These are phyloP conservation scores for Syzygium grande DNA, from an alignment of 345 rosid species.

Conservation along the genomic window DNA sequence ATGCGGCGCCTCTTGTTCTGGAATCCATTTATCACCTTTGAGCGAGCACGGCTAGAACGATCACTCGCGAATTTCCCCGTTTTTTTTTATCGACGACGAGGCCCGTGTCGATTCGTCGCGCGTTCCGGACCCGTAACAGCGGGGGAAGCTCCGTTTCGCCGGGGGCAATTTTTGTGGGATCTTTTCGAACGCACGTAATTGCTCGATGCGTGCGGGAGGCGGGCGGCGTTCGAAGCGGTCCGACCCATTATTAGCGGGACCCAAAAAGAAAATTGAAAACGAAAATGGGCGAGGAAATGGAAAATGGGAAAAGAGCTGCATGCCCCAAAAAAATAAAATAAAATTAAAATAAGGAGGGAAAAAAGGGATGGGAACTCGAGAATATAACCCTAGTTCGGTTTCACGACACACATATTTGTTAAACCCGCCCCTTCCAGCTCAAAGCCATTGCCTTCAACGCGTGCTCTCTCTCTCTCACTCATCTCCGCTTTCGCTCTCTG, in stretches of 20 bases:
- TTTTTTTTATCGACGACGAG: neutral
- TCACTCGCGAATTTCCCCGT: rapidly evolving
- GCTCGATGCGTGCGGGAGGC: neutral
- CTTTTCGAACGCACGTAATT: rapidly evolving
- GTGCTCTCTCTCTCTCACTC: neutral
- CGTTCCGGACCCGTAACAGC: rapidly evolving
- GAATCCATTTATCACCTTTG: neutral
- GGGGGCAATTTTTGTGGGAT: rapidly evolving
- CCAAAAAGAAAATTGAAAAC: neutral
- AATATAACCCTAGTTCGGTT: neutral
- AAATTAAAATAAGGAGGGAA: neutral
- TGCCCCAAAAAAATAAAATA: too few species aligned
- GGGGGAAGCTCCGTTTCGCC: neutral
- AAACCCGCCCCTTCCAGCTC: neutral
- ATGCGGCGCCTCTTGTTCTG: rapidly evolving
- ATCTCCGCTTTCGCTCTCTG: neutral
- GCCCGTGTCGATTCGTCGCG: rapidly evolving
- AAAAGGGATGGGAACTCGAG: neutral
- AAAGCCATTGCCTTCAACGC: neutral
- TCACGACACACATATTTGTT: neutral
- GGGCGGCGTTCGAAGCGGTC: neutral
- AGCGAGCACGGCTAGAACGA: neutral
- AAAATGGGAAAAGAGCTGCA: neutral
- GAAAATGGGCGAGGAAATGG: neutral
- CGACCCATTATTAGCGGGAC: neutral